A percentile compares a stretch with the other conserved stretches of the same genome.
Evolutionary conservation across 345 rosid species (phyloP).

Genomic region (Syzygium grande): DNA sequence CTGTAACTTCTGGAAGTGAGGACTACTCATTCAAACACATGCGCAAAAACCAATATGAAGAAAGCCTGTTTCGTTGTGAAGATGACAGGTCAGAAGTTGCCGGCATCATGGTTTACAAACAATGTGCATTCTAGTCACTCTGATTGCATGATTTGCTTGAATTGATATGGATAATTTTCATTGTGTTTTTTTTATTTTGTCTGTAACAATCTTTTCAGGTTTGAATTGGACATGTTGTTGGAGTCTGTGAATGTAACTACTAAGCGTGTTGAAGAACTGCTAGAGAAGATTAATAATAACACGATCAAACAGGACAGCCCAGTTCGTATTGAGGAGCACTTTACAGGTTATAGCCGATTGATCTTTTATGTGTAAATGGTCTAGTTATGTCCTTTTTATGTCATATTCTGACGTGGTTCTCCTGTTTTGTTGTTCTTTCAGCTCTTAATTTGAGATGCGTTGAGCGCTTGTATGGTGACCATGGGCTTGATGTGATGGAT

Average conservation of each 20-base stretch:
- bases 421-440: slow-evolving; percentile 20
- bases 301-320: slow-evolving; percentile 48
- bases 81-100: slow-evolving; percentile 77
- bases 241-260: slow-evolving; percentile 84
- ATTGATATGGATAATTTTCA: not conserved
- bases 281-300: slow-evolving; percentile 62
- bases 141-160: not conserved
- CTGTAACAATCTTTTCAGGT: slow-evolving; percentile 37
- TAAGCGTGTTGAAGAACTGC: slow-evolving; percentile 77
- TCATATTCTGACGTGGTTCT: not conserved
- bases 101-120: not conserved
- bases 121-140: not conserved
- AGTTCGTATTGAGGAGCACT: slow-evolving; percentile 63
- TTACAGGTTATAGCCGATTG: slow-evolving; percentile 49
- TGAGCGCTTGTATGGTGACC: slow-evolving; percentile 94
- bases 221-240: slow-evolving; percentile 93
- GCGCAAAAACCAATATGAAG: slow-evolving; percentile 99
- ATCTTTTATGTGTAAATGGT: slow-evolving; percentile 1
- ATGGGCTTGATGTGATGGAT: slow-evolving; percentile 95
- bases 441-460: slow-evolving; percentile 90
- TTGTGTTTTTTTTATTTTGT: not conserved
- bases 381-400: not conserved
- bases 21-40: slow-evolving; percentile 98
- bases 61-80: slow-evolving; percentile 90
- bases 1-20: slow-evolving; percentile 99